These are phyloP conservation scores for Aureobasidium sp. DNA, from an alignment of 2,329 filamentous ascomycete species.

Conservation along the genomic window DNA sequence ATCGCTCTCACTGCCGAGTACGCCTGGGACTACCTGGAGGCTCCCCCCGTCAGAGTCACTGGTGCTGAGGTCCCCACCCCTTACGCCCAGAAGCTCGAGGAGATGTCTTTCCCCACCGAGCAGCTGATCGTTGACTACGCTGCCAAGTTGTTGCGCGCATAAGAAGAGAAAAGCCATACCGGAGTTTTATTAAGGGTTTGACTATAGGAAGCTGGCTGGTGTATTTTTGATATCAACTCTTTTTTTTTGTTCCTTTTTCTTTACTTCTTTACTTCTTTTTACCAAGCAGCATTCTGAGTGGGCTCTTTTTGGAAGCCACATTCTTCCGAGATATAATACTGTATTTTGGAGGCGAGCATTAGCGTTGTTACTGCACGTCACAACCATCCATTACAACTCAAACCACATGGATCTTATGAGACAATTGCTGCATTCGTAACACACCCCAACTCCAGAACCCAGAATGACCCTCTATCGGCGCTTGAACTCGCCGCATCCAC, in stretches of 20 bases:
- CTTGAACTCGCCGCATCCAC: constrained; percentile 21
- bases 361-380: constrained; percentile 3
- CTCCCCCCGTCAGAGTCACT: constrained; percentile 86
- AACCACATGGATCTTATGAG: neutral
- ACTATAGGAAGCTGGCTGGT: constrained; percentile 13
- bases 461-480: neutral
- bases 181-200: constrained; percentile 14
- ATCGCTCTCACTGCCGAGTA: constrained; percentile 95
- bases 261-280: neutral
- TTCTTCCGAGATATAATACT: constrained; percentile 10
- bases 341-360: constrained; percentile 6
- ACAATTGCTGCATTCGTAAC: neutral
- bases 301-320: constrained; percentile 1
- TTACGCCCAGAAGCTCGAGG: constrained; percentile 86
- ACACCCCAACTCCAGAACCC: neutral
- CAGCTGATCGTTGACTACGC: constrained; percentile 79
- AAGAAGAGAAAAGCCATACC: constrained; percentile 14
- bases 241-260: constrained; percentile 5
- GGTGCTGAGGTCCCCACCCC: constrained; percentile 96
- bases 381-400: neutral
- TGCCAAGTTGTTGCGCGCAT: constrained; percentile 69
- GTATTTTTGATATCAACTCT: constrained; percentile 17
- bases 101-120: constrained; percentile 92
- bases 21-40: constrained; percentile 93
- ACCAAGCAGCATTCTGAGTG: constrained; percentile 12